phyloP scores from a whole-genome alignment of 2,329 filamentous ascomycete genomes.

The Westerdykella aurantiaca region DNA sequence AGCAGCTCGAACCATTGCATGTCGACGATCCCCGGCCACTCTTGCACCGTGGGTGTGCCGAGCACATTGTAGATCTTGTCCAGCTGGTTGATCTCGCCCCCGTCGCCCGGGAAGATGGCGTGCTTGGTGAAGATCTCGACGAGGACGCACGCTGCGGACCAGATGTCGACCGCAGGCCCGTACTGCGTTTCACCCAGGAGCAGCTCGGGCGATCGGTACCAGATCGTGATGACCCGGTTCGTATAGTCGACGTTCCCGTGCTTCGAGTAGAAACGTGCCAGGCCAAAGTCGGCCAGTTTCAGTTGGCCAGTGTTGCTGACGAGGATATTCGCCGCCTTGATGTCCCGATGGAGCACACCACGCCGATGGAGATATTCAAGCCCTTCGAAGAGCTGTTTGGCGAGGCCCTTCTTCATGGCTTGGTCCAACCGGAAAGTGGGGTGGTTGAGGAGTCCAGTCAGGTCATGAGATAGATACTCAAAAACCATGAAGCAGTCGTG shows the following conservation, averaged over 20 bases:
- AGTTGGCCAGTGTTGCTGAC: slow-evolving; percentile 86
- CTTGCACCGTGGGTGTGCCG: slow-evolving; percentile 74
- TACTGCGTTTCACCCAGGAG: slow-evolving; percentile 92
- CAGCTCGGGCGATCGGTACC: slow-evolving; percentile 94
- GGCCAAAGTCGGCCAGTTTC: slow-evolving; percentile 92
- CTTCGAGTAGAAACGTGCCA: slow-evolving; percentile 95
- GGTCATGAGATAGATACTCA: slow-evolving; percentile 92
- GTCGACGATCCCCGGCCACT: slow-evolving; percentile 87
- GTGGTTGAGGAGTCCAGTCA: slow-evolving; percentile 92
- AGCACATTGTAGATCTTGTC: slow-evolving; percentile 94
- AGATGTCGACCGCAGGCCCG: slow-evolving; percentile 92
- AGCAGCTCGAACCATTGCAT: slow-evolving; percentile 97
- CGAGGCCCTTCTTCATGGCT: slow-evolving; percentile 87
- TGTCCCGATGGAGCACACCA: slow-evolving; percentile 93
- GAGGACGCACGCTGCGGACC: slow-evolving; percentile 95
- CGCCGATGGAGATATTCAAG: slow-evolving; percentile 88
- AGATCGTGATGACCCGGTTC: slow-evolving; percentile 97
- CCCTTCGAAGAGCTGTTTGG: slow-evolving; percentile 87
- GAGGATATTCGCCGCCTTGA: slow-evolving; percentile 95
- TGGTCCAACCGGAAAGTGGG: slow-evolving; percentile 80
- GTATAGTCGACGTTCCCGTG: slow-evolving; percentile 90
- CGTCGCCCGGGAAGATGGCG: slow-evolving; percentile 92
- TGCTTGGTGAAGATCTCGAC: slow-evolving; percentile 93
- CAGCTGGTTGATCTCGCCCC: slow-evolving; percentile 89
- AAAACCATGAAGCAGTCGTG: slow-evolving; percentile 99